phyloP scores from a whole-genome alignment of 169 alveolate species.

The Babesia sp. region DNA sequence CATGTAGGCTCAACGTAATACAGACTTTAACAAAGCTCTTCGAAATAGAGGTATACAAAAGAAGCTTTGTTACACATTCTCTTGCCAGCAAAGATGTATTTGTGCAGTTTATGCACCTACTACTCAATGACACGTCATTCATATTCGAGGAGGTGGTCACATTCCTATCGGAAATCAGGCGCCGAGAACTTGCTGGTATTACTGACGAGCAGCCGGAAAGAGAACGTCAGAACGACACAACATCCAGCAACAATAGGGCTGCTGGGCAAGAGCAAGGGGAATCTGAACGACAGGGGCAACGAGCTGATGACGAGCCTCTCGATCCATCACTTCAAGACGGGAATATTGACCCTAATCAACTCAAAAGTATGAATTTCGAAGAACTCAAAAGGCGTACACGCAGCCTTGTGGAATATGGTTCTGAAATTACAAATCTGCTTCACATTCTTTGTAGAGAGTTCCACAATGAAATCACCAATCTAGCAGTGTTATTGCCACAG shows the following conservation, averaged over 20 bases:
- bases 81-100: constrained; percentile 75
- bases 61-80: constrained; percentile 69
- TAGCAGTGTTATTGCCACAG: constrained; percentile 80
- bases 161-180: constrained; percentile 81
- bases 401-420: constrained; percentile 71
- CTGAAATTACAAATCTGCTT: constrained; percentile 73
- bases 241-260: neutral
- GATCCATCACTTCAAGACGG: constrained; percentile 64
- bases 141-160: constrained; percentile 86
- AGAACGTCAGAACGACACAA: constrained; percentile 3
- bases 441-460: constrained; percentile 72
- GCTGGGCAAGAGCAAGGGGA: constrained; percentile 64
- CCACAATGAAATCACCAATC: constrained; percentile 68
- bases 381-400: constrained; percentile 73
- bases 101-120: constrained; percentile 84
- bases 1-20: constrained; percentile 76
- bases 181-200: constrained; percentile 76
- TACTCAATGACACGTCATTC: constrained; percentile 82
- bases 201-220: constrained; percentile 28
- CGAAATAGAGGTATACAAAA: constrained; percentile 65
- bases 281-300: neutral
- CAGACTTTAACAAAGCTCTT: constrained; percentile 72
- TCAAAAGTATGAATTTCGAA: constrained; percentile 54
- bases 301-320: constrained; percentile 32
- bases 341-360: constrained; percentile 60